Conservation (phyloP, 2,329 filamentous ascomycete genomes). For the Aspergillus udagawae region DNA sequence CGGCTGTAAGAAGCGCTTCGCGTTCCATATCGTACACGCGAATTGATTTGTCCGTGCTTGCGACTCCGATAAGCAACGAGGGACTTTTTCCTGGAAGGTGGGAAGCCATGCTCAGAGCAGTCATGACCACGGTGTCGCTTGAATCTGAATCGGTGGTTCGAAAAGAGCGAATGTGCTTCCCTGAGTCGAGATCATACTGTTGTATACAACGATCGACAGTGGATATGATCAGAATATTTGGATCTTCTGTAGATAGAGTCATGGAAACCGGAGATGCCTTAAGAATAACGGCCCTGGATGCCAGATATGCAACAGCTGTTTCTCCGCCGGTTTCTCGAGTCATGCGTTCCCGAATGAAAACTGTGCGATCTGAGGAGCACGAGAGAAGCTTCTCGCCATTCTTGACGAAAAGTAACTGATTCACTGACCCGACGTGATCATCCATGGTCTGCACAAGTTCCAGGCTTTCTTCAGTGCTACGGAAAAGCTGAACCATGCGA, state of each 20-base stretch:
- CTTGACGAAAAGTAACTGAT: constrained; percentile 68
- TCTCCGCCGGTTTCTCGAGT: constrained; percentile 54
- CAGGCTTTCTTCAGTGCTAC: constrained; percentile 55
- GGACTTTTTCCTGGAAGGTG: constrained; percentile 55
- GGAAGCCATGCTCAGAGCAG: constrained; percentile 62
- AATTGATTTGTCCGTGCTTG: constrained; percentile 93
- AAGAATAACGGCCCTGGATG: constrained; percentile 71
- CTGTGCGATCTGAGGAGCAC: constrained; percentile 80
- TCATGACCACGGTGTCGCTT: constrained; percentile 76
- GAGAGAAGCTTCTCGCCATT: constrained; percentile 72
- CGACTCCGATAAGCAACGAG: constrained; percentile 76
- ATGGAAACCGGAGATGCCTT: constrained; percentile 87
- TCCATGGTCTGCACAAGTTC: constrained; percentile 84
- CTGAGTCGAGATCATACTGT: constrained; percentile 60
- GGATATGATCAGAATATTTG: constrained; percentile 54
- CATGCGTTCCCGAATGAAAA: constrained; percentile 77
- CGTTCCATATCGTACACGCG: constrained; percentile 78
- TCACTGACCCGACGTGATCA: constrained; percentile 86
- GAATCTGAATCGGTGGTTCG: constrained; percentile 78
- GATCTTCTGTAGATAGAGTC: constrained; percentile 61
- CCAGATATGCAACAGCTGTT: constrained; percentile 69
- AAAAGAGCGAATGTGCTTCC: constrained; percentile 68
- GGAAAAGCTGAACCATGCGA: constrained; percentile 89
- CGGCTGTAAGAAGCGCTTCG: constrained; percentile 74
- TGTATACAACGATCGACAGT: constrained; percentile 60